Evolutionary conservation across 2,329 filamentous ascomycete species (phyloP).

Genomic region (Botrytis hyacinthi): DNA sequence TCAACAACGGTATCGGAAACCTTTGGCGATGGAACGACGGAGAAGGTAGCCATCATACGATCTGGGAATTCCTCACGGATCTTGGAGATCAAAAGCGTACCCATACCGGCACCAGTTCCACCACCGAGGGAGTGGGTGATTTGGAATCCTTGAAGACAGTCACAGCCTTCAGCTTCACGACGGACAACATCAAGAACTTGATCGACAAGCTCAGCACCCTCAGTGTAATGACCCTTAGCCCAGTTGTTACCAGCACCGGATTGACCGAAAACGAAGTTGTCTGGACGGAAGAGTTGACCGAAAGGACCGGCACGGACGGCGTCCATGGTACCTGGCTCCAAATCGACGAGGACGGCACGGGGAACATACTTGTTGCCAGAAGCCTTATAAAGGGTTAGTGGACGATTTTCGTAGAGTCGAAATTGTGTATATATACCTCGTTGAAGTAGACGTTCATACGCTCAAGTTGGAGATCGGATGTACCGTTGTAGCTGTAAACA

Average conservation of each 20-base stretch:
- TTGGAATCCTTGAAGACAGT: slow-evolving; percentile 99
- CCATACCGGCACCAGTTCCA: slow-evolving; percentile 99
- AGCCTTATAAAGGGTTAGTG: slow-evolving; percentile 56
- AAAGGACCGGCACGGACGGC: slow-evolving; percentile 97
- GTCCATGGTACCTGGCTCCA: slow-evolving; percentile 99
- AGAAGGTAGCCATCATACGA: slow-evolving; percentile 99
- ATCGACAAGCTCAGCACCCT: slow-evolving; percentile 98
- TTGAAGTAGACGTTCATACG: slow-evolving; percentile 99
- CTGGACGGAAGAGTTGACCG: slow-evolving; percentile 97
- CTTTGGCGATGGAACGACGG: slow-evolving; percentile 97
- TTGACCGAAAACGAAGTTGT: slow-evolving; percentile 99
- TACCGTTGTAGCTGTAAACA: slow-evolving; percentile 80
- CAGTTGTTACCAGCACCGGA: slow-evolving; percentile 99
- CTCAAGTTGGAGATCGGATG: slow-evolving; percentile 98
- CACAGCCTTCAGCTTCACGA: slow-evolving; percentile 96
- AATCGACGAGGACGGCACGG: slow-evolving; percentile 97
- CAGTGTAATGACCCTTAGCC: slow-evolving; percentile 99
- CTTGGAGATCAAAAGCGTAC: slow-evolving; percentile 99
- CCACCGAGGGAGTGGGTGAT: slow-evolving; percentile 99
- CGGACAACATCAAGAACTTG: slow-evolving; percentile 97
- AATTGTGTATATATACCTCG: slow-evolving; percentile 55
- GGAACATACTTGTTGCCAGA: slow-evolving; percentile 99
- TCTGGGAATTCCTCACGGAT: slow-evolving; percentile 99
- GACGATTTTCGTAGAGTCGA: not conserved
- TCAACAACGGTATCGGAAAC: slow-evolving; percentile 99